Percentiles rank a stretch among this genome's conserved stretches.
phyloP scores from a whole-genome alignment of 148 eudicot species.

The Heliosperma pusillum region DNA sequence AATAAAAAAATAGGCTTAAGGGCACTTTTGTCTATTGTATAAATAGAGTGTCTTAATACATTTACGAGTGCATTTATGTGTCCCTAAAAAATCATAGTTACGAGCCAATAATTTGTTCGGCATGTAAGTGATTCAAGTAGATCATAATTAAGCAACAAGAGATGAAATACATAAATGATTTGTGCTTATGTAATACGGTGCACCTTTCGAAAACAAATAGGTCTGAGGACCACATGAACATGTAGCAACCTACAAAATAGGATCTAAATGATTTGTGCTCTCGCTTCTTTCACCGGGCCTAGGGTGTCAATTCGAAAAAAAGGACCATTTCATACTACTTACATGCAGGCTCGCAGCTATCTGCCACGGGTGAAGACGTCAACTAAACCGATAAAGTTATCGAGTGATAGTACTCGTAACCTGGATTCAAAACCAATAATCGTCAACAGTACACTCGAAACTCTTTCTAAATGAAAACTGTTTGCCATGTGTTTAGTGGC shows the following conservation, averaged over 20 bases:
- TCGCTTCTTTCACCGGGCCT: background rate
- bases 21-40: too few species aligned
- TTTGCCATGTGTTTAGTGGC: background rate
- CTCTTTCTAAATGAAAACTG: too few species aligned
- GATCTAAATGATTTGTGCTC: background rate
- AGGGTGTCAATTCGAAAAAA: background rate
- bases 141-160: background rate
- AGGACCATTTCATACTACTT: background rate
- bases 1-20: too few species aligned
- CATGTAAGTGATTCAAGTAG: too few species aligned
- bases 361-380: background rate
- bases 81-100: too few species aligned
- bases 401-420: background rate
- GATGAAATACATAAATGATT: background rate
- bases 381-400: background rate
- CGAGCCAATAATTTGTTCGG: too few species aligned
- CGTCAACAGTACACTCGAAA: too few species aligned
- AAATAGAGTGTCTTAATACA: too few species aligned
- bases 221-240: background rate
- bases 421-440: too few species aligned
- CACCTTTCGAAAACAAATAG: background rate
- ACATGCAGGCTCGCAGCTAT: background rate
- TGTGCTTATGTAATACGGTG: background rate
- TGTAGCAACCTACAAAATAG: background rate
- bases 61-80: too few species aligned